A percentile compares a stretch with the other conserved stretches of the same genome.
Evolutionary conservation across 306 rosid species (phyloP).

Genomic region (Lagenaria siceraria): DNA sequence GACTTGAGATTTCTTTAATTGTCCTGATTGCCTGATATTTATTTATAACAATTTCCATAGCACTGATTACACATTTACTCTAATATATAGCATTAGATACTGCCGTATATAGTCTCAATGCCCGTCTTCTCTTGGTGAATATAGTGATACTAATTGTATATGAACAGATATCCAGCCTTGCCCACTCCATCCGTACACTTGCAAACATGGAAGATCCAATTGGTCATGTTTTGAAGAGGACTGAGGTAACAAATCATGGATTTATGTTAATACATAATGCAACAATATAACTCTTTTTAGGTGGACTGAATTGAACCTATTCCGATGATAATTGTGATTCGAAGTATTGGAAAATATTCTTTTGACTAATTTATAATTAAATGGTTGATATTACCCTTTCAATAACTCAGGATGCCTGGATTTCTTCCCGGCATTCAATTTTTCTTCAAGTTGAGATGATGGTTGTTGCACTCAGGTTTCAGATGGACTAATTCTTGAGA

Average conservation of each 20-base stretch:
- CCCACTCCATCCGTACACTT: slow-evolving; percentile 60
- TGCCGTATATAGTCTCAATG: neutral
- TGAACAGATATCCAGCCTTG: slow-evolving; percentile 70
- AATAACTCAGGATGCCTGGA: neutral
- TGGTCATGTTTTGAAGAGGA: slow-evolving; percentile 61
- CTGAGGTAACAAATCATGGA: slow-evolving; percentile 39
- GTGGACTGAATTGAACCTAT: neutral
- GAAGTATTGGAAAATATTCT: neutral
- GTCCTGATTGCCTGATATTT: neutral
- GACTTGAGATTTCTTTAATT: slow-evolving; percentile 8
- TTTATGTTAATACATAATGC: neutral
- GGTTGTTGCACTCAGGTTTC: slow-evolving; percentile 50
- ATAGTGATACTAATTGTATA: neutral
- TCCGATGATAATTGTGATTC: neutral
- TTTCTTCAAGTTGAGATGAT: slow-evolving; percentile 14
- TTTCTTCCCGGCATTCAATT: neutral
- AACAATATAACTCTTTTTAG: neutral
- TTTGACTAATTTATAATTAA: neutral
- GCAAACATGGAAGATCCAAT: slow-evolving; percentile 97
- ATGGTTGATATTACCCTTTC: neutral
- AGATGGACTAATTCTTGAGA: slow-evolving; percentile 85
- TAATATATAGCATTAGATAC: neutral
- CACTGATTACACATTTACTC: neutral
- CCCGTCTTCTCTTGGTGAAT: neutral
- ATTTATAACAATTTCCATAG: neutral